These are phyloP conservation scores for Sisymbrium irio DNA, from an alignment of 345 rosid species.

Conservation along the genomic window DNA sequence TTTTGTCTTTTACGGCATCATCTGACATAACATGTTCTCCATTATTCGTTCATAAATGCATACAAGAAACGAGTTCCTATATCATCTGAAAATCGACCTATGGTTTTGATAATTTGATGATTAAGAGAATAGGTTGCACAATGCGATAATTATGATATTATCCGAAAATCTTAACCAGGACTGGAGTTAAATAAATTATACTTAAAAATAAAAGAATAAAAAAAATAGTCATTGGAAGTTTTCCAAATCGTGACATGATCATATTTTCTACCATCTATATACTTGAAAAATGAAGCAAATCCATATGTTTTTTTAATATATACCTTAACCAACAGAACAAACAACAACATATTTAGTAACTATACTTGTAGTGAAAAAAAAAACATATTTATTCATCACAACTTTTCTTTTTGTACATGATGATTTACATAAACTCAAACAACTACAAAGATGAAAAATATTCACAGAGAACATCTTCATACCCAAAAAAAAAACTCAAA, in stretches of 20 bases:
- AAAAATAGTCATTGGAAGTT: no score
- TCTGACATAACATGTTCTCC: not conserved
- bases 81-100: not conserved
- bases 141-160: not conserved
- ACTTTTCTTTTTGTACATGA: not conserved
- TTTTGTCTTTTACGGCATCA: not conserved
- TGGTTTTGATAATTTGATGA: not conserved
- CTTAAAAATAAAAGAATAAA: no score
- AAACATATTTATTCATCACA: not conserved
- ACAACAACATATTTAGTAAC: not conserved
- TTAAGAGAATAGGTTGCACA: not conserved
- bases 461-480: slow-evolving; percentile 9
- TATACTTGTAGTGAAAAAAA: not conserved
- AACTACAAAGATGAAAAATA: not conserved
- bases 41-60: not conserved
- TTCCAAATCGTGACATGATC: no score
- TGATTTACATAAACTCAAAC: not conserved
- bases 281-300: no score
- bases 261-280: no score
- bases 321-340: no score
- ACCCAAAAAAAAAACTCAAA: no score
- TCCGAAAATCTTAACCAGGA: no score
- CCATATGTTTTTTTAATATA: no score
- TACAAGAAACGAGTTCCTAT: not conserved
- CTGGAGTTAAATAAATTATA: no score